Percentiles rank a stretch among this genome's conserved stretches.
phyloP scores from a whole-genome alignment of 345 rosid species.

The Cardamine chenopodiifolia region DNA sequence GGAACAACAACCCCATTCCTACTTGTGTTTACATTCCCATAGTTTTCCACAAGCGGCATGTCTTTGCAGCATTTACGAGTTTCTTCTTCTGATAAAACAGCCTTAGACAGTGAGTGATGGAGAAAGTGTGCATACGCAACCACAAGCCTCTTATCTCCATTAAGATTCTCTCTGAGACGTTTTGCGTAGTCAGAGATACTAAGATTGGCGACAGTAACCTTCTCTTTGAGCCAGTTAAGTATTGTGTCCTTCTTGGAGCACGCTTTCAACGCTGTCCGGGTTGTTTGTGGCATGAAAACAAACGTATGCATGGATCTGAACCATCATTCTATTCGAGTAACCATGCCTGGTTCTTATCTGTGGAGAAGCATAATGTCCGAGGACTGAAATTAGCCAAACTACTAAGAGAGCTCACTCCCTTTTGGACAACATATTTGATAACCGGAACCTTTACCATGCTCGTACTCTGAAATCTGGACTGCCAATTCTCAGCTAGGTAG shows the following conservation, averaged over 20 bases:
- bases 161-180: conserved; percentile 24
- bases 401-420: conserved; percentile 46
- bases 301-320: conserved; percentile 43
- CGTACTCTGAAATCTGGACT: conserved; percentile 41
- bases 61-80: conserved; percentile 38
- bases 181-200: conserved; percentile 45
- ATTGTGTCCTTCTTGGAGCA: conserved; percentile 33
- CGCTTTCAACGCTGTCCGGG: conserved; percentile 41
- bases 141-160: conserved; percentile 43
- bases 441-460: conserved; percentile 50
- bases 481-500: conserved; percentile 62
- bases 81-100: conserved; percentile 30
- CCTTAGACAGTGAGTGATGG: conserved; percentile 43
- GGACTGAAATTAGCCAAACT: conserved; percentile 37
- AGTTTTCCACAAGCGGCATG: conserved; percentile 66
- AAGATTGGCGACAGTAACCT: conserved; percentile 7
- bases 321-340: conserved; percentile 59
- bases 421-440: conserved; percentile 49
- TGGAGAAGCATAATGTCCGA: conserved; percentile 37
- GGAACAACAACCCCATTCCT: conserved; percentile 61
- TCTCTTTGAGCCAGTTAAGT: conserved; percentile 49
- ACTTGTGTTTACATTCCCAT: conserved; percentile 38
- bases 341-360: conserved; percentile 39
- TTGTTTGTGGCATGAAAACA: conserved; percentile 54
- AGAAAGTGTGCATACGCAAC: conserved; percentile 63